Evolutionary conservation across 148 eudicot species (phyloP).

Genomic region (Fagopyrum tataricum): DNA sequence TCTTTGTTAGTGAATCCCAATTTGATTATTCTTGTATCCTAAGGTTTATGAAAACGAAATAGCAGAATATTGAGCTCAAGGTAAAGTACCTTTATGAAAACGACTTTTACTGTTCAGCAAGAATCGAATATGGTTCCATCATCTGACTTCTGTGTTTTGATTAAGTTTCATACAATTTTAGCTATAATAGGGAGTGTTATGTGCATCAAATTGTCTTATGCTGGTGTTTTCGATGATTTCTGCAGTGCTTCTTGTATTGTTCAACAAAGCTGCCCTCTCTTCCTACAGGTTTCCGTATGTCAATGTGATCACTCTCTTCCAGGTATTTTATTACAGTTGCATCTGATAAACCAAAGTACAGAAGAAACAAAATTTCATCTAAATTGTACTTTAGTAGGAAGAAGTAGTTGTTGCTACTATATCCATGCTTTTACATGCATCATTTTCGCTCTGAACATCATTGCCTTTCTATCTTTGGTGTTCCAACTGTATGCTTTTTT

Average conservation of each 20-base stretch:
- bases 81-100: background rate
- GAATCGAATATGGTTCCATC: background rate
- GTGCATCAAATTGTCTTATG: background rate
- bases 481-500: too few relatives aligned
- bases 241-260: constrained; percentile 67
- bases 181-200: too few relatives aligned
- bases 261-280: constrained; percentile 83
- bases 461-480: too few relatives aligned
- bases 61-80: background rate
- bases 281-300: constrained; percentile 67
- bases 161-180: too few relatives aligned
- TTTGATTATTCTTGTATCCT: background rate
- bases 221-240: background rate
- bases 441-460: too few relatives aligned
- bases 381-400: too few relatives aligned
- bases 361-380: too few relatives aligned
- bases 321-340: constrained; percentile 28
- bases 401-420: too few relatives aligned
- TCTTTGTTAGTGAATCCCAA: background rate
- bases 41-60: background rate
- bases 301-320: constrained; percentile 76
- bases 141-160: background rate
- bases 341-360: background rate
- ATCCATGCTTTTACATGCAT: too few relatives aligned
- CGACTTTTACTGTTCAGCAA: background rate